These are phyloP conservation scores for Nannochloropsis salina DNA, from an alignment of 108 stramenopile genomes.

Conservation along the genomic window DNA sequence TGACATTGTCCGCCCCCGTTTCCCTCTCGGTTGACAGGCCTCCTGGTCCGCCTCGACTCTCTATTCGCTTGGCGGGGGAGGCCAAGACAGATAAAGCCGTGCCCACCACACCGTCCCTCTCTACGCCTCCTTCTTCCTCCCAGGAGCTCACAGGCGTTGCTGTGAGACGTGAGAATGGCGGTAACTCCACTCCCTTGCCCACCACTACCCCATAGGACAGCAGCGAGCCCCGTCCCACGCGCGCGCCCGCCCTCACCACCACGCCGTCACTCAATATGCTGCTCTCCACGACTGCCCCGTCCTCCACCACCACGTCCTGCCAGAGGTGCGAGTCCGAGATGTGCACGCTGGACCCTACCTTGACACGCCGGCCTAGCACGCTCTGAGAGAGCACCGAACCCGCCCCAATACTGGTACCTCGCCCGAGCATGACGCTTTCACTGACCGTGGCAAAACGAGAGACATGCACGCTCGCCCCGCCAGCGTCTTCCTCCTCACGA, in stretches of 20 bases:
- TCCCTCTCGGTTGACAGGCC: background rate
- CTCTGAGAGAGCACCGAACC: constrained; percentile 42
- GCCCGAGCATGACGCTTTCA: constrained; percentile 61
- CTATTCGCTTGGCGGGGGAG: background rate
- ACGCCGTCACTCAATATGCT: constrained; percentile 68
- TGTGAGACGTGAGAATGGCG: constrained; percentile 78
- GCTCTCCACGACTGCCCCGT: constrained; percentile 61
- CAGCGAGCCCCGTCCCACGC: constrained; percentile 71
- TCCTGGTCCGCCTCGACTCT: background rate
- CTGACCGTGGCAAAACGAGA: constrained; percentile 58
- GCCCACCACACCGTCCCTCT: background rate
- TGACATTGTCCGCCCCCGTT: background rate
- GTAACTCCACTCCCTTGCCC: constrained; percentile 64
- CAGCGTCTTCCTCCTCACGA: background rate
- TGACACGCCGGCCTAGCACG: constrained; percentile 69
- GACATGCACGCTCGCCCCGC: background rate
- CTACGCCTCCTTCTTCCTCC: background rate
- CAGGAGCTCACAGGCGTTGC: background rate
- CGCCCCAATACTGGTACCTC: constrained; percentile 36
- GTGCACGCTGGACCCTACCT: constrained; percentile 39
- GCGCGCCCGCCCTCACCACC: constrained; percentile 62
- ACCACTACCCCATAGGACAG: constrained; percentile 78
- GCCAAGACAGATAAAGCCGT: background rate
- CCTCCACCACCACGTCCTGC: constrained; percentile 66
- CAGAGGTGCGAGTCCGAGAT: constrained; percentile 72